Evolutionary conservation across 352 stramenopile genomes (phyloP).

Genomic region (Phytophthora constricta): DNA sequence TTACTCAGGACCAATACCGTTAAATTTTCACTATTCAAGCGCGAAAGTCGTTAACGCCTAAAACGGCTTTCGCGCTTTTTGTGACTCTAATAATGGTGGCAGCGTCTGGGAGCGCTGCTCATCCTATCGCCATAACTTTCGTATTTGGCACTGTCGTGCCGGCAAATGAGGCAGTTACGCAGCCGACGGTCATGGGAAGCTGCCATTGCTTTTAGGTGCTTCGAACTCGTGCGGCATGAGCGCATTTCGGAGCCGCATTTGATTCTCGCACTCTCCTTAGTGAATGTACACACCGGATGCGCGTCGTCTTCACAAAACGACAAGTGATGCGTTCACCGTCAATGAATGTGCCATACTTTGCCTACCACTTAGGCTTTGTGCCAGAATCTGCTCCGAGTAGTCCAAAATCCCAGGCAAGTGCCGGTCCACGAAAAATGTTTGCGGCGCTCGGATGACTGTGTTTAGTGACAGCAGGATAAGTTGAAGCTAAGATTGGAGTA

Average conservation of each 20-base stretch:
- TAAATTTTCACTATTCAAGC: too few relatives aligned
- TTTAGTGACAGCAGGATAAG: too few relatives aligned
- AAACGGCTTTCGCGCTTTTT: too few relatives aligned
- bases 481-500: too few relatives aligned
- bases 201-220: constrained; percentile 26
- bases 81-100: too few relatives aligned
- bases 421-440: constrained; percentile 67
- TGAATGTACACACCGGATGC: constrained; percentile 73
- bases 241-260: constrained; percentile 68
- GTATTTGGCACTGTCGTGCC: constrained; percentile 79
- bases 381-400: constrained; percentile 61
- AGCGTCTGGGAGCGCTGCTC: too few relatives aligned
- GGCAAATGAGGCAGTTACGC: constrained; percentile 77
- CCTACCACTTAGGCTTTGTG: constrained; percentile 33
- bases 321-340: constrained; percentile 4
- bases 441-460: too few relatives aligned
- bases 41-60: too few relatives aligned
- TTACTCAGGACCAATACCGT: too few relatives aligned
- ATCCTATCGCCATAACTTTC: constrained; percentile 79
- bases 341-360: constrained; percentile 36
- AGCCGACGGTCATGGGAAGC: constrained; percentile 63
- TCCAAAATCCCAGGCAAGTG: constrained; percentile 46
- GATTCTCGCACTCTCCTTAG: constrained; percentile 79
- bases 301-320: constrained; percentile 54
- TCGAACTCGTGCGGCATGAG: constrained; percentile 65